A percentile compares a stretch with the other conserved stretches of the same genome.
Conservation (phyloP, 257 asterid genomes). For the Fraxinus anomala region DNA sequence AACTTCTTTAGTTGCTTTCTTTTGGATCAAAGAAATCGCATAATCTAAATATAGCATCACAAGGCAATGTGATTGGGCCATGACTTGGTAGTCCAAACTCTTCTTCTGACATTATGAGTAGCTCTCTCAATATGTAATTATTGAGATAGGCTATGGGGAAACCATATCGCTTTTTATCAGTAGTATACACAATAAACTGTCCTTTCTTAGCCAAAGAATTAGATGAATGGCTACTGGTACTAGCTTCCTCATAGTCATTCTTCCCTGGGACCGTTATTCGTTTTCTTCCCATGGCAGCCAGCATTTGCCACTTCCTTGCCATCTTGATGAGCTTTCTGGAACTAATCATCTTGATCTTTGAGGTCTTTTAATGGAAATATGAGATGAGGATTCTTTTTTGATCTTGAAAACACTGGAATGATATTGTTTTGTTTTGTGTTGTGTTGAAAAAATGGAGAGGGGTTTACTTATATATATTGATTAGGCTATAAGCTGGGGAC, state of each 20-base stretch:
- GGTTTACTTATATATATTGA: not conserved
- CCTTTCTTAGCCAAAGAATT: slow-evolving; percentile 32
- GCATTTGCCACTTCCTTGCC: slow-evolving; percentile 6
- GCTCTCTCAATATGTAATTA: slow-evolving; percentile 21
- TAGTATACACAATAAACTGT: slow-evolving; percentile 35
- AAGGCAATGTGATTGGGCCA: slow-evolving; percentile 35
- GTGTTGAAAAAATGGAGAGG: not conserved
- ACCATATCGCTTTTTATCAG: slow-evolving; percentile 32
- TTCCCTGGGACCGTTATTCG: not conserved
- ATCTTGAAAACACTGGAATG: not conserved
- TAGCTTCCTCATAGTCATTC: not conserved
- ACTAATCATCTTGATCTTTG: not conserved
- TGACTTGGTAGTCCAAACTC: slow-evolving; percentile 33
- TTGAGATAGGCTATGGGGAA: slow-evolving; percentile 35
- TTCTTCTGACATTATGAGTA: slow-evolving; percentile 35
- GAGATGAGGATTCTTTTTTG: not conserved
- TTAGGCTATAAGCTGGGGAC: not conserved
- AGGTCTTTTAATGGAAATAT: not conserved
- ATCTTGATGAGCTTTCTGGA: not conserved
- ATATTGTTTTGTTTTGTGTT: not conserved
- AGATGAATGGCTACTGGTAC: not conserved
- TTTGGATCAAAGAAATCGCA: slow-evolving; percentile 25
- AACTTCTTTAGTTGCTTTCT: slow-evolving; percentile 31
- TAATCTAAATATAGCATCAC: slow-evolving; percentile 32
- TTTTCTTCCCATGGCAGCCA: slow-evolving; percentile 11